Evolutionary conservation across 2,329 filamentous ascomycete species (phyloP), one percentile per base, ranked within the genome.

Genomic region (Helotiales sp.): DNA sequence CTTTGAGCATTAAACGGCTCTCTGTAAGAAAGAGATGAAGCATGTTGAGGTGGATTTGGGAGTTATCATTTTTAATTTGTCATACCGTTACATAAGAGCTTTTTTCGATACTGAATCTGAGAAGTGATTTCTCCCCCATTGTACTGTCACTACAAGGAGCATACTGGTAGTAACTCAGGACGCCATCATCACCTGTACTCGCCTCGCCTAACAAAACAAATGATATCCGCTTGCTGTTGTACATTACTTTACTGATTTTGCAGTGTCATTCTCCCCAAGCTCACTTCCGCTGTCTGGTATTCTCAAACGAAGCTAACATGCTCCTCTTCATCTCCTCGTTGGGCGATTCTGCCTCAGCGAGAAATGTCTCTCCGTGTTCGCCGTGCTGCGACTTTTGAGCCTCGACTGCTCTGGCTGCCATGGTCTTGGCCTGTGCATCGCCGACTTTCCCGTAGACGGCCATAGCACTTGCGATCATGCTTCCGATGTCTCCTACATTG

Each of bases 401-500:
- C 58, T 82, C 79, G 22, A 85, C 76, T 1, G 81, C 66, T 74
- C 84, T 83, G 71, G 84, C 84, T 5, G 89, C 87, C 79, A 92
- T 85, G 11, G 84, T 83, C 77, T 87, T 90, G 28, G 88, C 87
- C 80, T 97, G 93, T 0, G 90, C 87, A 75, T 95, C 88, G 73
- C 89, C 93, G 52, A 99, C 92, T 79, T 97, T 97, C 67, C 95
- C 93, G 79, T 97, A 99, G 20, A 99, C 94, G 63, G 93, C 91
- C 84, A 99, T 89, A 1, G 94, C 96, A 20, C 93, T 96, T 45
- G 96, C 94, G 79, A 99, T 98, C 94, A 99, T 97, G 73, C 93
- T 89, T 63, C 93, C 91, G 74, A 99, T 94, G 78, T 99, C 96
- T 68, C 96, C 96, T 43, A 99, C 93, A 76, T 99, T 98, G 11